phyloP scores from a whole-genome alignment of 192 early-diverging fungal species.

The Kickxella alabastrina region DNA sequence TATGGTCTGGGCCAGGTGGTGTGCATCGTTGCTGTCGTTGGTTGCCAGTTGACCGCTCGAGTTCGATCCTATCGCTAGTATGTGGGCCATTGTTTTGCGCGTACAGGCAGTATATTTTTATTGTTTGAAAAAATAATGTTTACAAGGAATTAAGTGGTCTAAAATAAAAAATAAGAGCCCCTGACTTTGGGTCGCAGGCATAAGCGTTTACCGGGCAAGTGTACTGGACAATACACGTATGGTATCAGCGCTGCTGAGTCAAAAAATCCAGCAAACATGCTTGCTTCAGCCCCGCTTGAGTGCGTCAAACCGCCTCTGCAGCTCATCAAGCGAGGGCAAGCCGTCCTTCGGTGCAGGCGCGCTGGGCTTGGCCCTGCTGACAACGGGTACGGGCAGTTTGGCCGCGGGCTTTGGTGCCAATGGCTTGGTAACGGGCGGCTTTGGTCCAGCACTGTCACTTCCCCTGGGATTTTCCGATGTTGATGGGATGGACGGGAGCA shows the following conservation, averaged over 20 bases:
- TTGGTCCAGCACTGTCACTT: constrained; percentile 3
- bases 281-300: constrained; percentile 60
- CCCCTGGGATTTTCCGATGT: not conserved
- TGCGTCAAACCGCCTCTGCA: constrained; percentile 72
- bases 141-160: too few relatives aligned
- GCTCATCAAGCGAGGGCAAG: constrained; percentile 67
- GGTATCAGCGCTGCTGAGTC: too few relatives aligned
- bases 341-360: constrained; percentile 31
- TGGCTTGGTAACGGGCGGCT: not conserved
- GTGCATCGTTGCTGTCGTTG: constrained; percentile 25
- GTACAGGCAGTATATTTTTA: too few relatives aligned
- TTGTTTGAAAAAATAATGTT: too few relatives aligned
- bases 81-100: constrained; percentile 26
- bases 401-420: constrained; percentile 8
- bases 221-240: too few relatives aligned
- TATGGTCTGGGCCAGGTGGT: constrained; percentile 3
- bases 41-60: constrained; percentile 47
- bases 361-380: constrained; percentile 6
- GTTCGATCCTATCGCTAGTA: constrained; percentile 45
- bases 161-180: too few relatives aligned
- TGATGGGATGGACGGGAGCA: constrained; percentile 3
- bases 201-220: too few relatives aligned
- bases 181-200: too few relatives aligned
- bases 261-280: too few relatives aligned
- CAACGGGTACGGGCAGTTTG: constrained; percentile 1